These are phyloP conservation scores for Vigna trinervia DNA, from an alignment of 306 rosid genomes.

Conservation along the genomic window DNA sequence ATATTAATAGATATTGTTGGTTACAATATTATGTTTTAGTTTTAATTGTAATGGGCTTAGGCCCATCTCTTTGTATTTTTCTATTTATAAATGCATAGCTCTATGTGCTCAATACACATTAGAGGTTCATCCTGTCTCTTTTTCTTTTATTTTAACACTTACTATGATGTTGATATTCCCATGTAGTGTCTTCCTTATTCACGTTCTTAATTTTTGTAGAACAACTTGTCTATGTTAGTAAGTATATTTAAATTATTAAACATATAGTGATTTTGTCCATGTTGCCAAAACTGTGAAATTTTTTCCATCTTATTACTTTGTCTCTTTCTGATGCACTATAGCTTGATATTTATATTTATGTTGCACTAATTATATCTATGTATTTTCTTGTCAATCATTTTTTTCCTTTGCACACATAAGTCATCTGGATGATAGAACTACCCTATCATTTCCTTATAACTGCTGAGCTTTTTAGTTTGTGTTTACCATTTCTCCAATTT, in stretches of 20 bases:
- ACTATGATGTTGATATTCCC: not conserved
- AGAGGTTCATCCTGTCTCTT: too few relatives aligned
- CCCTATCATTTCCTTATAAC: constrained; percentile 13
- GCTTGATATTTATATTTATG: not conserved
- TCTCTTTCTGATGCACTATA: not conserved
- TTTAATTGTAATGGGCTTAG: too few relatives aligned
- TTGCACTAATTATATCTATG: not conserved
- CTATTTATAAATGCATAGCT: too few relatives aligned
- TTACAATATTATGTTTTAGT: too few relatives aligned
- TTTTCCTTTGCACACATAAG: not conserved
- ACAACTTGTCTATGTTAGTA: not conserved
- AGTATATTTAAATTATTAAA: not conserved
- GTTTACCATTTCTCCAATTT: not conserved
- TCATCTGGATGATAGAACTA: not conserved
- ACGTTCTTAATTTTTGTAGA: not conserved
- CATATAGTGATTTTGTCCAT: not conserved
- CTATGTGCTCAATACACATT: too few relatives aligned
- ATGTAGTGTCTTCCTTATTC: not conserved
- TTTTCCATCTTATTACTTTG: not conserved
- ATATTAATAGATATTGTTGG: too few relatives aligned
- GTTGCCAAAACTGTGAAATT: not conserved
- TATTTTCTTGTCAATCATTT: not conserved
- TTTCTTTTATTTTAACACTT: too few relatives aligned
- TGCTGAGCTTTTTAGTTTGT: constrained; percentile 1
- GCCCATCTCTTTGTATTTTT: too few relatives aligned